phyloP scores from a whole-genome alignment of 2,329 filamentous ascomycete genomes.

The Talaromyces marneffei region DNA sequence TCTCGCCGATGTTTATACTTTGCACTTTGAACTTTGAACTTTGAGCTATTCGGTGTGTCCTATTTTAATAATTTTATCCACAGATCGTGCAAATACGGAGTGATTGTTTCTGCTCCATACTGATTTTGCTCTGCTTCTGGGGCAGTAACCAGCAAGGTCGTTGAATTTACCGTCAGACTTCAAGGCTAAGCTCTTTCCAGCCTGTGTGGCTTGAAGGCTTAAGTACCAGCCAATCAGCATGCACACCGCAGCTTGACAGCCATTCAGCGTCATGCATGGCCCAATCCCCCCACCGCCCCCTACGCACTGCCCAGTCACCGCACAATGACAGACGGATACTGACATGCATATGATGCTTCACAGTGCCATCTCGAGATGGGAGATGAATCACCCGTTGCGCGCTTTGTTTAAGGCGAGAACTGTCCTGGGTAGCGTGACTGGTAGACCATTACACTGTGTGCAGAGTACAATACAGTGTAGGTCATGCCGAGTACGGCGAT shows the following conservation, averaged over 20 bases:
- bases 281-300: neutral
- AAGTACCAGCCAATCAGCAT: neutral
- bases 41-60: too few relatives aligned
- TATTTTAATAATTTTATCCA: too few relatives aligned
- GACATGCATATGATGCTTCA: neutral
- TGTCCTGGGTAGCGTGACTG: neutral
- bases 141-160: neutral
- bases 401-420: neutral
- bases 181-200: neutral
- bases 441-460: neutral
- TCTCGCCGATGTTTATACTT: neutral
- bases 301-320: neutral
- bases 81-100: neutral
- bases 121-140: neutral
- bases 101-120: neutral
- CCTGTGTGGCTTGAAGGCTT: neutral
- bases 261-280: neutral
- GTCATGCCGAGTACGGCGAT: neutral
- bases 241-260: neutral
- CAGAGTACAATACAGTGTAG: neutral
- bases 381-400: neutral
- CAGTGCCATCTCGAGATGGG: neutral
- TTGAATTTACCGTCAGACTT: neutral
- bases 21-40: neutral
- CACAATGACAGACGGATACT: neutral